Evolutionary conservation across 2,329 filamentous ascomycete species (phyloP).

Genomic region (Nannizziopsis arthrosporioides): DNA sequence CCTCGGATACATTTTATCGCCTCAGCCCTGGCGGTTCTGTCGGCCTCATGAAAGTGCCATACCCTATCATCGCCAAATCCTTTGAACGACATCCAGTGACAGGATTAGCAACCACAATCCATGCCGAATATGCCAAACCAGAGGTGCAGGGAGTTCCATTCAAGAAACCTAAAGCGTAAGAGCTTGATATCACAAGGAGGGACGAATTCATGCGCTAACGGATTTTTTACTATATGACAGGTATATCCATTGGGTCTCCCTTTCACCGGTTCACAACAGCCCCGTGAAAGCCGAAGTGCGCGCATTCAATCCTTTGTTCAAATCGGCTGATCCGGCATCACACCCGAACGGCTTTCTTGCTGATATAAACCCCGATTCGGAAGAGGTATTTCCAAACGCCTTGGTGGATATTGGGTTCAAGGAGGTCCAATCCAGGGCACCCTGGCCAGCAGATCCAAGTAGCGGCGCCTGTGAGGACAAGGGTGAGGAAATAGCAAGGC

Average conservation of each 20-base stretch:
- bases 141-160: slow-evolving; percentile 48
- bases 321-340: slow-evolving; percentile 67
- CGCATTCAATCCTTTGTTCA: slow-evolving; percentile 73
- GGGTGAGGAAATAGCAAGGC: slow-evolving; percentile 31
- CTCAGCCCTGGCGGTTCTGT: slow-evolving; percentile 64
- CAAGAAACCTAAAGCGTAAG: slow-evolving; percentile 57
- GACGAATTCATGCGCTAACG: background rate
- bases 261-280: slow-evolving; percentile 50
- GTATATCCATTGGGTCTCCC: slow-evolving; percentile 78
- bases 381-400: slow-evolving; percentile 65
- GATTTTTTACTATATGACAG: slow-evolving; percentile 19
- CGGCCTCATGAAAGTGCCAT: slow-evolving; percentile 59
- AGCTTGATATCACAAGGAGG: background rate
- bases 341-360: slow-evolving; percentile 69
- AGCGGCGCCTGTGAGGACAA: background rate
- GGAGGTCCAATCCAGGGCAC: slow-evolving; percentile 59
- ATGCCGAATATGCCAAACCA: slow-evolving; percentile 56
- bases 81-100: slow-evolving; percentile 55
- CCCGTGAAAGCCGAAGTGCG: slow-evolving; percentile 59
- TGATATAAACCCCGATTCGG: slow-evolving; percentile 73
- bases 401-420: slow-evolving; percentile 74
- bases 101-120: slow-evolving; percentile 55
- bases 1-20: slow-evolving; percentile 64
- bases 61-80: slow-evolving; percentile 55
- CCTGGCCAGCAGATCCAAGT: slow-evolving; percentile 54